Percentiles rank a stretch among this genome's conserved stretches.
These are phyloP conservation scores for Paradendryphiella salina DNA, from an alignment of 2,329 filamentous ascomycete species.

Conservation along the genomic window DNA sequence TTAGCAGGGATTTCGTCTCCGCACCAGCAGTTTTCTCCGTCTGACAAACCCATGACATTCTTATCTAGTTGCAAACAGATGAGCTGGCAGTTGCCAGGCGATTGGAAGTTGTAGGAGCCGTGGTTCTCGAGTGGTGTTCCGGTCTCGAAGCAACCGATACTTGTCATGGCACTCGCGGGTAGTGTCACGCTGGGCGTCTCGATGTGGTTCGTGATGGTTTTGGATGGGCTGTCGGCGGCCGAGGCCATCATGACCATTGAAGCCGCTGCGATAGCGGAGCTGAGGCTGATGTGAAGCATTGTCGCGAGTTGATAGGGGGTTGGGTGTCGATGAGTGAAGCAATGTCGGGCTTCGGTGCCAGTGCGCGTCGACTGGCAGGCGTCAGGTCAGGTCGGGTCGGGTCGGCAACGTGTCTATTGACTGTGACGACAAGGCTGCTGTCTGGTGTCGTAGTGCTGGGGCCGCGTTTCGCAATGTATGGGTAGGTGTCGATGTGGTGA, in stretches of 20 bases:
- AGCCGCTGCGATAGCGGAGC: constrained; percentile 40
- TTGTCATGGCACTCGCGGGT: constrained; percentile 31
- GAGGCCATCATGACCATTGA: constrained; percentile 36
- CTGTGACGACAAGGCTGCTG: constrained; percentile 1
- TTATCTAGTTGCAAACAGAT: constrained; percentile 54
- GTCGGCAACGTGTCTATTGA: constrained; percentile 23
- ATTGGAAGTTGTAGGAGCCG: constrained; percentile 57
- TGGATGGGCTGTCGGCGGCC: constrained; percentile 21
- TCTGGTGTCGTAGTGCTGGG: constrained; percentile 10
- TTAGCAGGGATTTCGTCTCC: constrained; percentile 68
- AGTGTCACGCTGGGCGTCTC: constrained; percentile 39
- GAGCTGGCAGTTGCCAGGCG: constrained; percentile 58
- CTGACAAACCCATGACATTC: constrained; percentile 65
- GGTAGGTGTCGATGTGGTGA: constrained; percentile 8
- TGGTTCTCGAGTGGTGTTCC: constrained; percentile 53
- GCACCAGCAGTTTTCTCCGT: constrained; percentile 70
- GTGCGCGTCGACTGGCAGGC: too few species aligned
- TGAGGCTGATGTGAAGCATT: constrained; percentile 42
- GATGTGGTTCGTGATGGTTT: constrained; percentile 29
- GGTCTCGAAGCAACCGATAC: constrained; percentile 58
- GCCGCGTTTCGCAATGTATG: constrained; percentile 11
- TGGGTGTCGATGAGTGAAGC: constrained; percentile 9
- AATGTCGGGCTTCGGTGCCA: constrained; percentile 26
- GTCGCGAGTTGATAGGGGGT: constrained; percentile 14
- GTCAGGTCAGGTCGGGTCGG: too few species aligned